Conservation (phyloP, 345 rosid genomes). For the Eucalyptus polybractea region DNA sequence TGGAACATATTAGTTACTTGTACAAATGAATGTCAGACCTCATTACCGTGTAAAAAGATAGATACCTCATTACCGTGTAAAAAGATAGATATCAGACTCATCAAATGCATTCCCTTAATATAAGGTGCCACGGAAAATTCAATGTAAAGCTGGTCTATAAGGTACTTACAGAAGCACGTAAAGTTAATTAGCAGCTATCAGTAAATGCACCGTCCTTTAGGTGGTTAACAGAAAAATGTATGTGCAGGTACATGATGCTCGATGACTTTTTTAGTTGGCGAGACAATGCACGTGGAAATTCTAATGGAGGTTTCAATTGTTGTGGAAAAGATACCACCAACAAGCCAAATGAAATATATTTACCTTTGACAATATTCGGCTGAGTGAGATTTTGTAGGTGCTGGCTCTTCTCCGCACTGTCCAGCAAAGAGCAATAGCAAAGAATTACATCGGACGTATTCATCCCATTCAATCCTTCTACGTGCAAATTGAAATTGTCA, state of each 20-base stretch:
- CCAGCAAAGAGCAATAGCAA: no score
- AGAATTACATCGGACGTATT: no score
- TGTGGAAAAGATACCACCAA: background rate
- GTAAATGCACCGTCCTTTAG: background rate
- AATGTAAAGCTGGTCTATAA: background rate
- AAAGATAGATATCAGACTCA: background rate
- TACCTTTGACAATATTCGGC: no score
- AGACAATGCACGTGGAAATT: background rate
- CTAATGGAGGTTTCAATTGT: background rate
- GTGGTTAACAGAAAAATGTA: background rate
- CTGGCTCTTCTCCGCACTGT: no score
- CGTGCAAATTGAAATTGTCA: no score
- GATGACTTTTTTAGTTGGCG: background rate
- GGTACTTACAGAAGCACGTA: background rate
- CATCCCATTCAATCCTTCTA: no score
- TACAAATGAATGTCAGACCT: background rate
- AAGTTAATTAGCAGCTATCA: background rate
- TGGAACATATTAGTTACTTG: background rate
- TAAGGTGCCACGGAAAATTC: background rate
- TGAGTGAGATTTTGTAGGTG: no score
- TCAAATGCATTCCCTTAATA: background rate
- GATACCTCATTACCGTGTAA: background rate
- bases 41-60: background rate
- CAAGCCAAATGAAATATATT: no score
- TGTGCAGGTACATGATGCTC: background rate